These are phyloP conservation scores for Chytriomyces hyalinus DNA, from an alignment of 192 early-diverging fungal species.

Conservation along the genomic window DNA sequence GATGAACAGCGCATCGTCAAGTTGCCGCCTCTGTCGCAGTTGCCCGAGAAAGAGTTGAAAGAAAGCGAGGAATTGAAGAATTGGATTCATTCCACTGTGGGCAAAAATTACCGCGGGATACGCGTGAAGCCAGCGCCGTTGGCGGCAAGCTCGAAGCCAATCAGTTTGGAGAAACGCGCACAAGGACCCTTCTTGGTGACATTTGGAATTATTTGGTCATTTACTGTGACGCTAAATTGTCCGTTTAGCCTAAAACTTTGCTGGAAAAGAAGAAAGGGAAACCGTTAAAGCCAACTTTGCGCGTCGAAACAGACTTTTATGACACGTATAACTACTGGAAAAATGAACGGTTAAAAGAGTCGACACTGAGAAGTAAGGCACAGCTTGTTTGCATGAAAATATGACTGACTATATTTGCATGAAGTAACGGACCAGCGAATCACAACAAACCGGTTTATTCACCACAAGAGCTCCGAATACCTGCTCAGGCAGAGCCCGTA, in stretches of 20 bases:
- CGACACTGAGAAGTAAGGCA: conserved; percentile 41
- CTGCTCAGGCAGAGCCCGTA: conserved; percentile 44
- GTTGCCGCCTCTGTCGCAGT: conserved; percentile 35
- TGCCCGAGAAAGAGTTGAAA: conserved; percentile 44
- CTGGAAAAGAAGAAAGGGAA: conserved; percentile 34
- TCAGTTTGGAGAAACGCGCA: conserved; percentile 30
- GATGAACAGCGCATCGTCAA: conserved; percentile 8
- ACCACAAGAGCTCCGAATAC: conserved; percentile 36
- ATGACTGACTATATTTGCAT: conserved; percentile 8
- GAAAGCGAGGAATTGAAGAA: conserved; percentile 42
- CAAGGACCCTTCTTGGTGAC: conserved; percentile 60
- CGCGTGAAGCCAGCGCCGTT: conserved; percentile 17
- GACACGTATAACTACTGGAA: conserved; percentile 39
- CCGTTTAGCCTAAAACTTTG: conserved; percentile 32
- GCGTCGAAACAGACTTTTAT: conserved; percentile 52
- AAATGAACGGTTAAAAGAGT: conserved; percentile 39
- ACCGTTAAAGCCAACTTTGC: conserved; percentile 45
- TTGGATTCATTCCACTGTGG: conserved; percentile 44
- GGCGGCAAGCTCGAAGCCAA: neutral
- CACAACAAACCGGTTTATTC: conserved; percentile 24
- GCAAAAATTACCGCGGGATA: conserved; percentile 32
- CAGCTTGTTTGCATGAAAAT: neutral
- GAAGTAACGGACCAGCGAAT: conserved; percentile 37
- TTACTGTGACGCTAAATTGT: conserved; percentile 1
- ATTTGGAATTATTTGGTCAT: conserved; percentile 11